These are phyloP conservation scores for Circinella minor DNA, from an alignment of 371 early-diverging fungal genomes.

Conservation along the genomic window DNA sequence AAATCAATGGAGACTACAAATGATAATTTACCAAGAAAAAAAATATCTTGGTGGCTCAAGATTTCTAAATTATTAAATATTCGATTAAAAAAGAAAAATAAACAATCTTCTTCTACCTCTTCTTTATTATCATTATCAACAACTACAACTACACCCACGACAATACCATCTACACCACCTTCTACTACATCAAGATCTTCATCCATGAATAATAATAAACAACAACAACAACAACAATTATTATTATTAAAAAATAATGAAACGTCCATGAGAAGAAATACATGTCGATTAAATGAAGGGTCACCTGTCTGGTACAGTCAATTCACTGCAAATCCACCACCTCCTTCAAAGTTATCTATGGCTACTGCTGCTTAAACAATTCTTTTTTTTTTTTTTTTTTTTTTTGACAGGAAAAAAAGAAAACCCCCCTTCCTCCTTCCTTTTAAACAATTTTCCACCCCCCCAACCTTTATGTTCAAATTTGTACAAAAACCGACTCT, in stretches of 20 bases:
- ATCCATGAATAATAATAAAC: too few relatives aligned
- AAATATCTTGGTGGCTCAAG: not conserved
- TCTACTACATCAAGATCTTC: not conserved
- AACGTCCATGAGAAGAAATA: not conserved
- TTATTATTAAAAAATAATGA: too few relatives aligned
- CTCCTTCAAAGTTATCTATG: constrained; percentile 20
- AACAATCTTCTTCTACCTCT: not conserved
- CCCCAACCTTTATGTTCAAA: not conserved
- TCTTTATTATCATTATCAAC: not conserved
- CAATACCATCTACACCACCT: not conserved
- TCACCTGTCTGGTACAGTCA: constrained; percentile 33
- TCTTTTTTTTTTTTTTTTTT: too few relatives aligned
- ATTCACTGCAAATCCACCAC: constrained; percentile 27
- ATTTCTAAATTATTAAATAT: not conserved
- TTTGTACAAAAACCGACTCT: constrained; percentile 2
- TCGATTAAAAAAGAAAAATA: constrained; percentile 4
- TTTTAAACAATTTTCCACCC: not conserved
- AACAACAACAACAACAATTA: too few relatives aligned
- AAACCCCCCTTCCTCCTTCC: not conserved
- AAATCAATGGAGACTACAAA: not conserved
- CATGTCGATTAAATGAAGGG: not conserved
- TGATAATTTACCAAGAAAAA: not conserved
- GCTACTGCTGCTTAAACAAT: constrained; percentile 12
- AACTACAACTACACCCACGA: not conserved
- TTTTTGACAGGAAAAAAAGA: too few relatives aligned